A percentile compares a stretch with the other conserved stretches of the same genome.
Evolutionary conservation across 306 rosid species (phyloP).

Genomic region (Biancaea sappan): DNA sequence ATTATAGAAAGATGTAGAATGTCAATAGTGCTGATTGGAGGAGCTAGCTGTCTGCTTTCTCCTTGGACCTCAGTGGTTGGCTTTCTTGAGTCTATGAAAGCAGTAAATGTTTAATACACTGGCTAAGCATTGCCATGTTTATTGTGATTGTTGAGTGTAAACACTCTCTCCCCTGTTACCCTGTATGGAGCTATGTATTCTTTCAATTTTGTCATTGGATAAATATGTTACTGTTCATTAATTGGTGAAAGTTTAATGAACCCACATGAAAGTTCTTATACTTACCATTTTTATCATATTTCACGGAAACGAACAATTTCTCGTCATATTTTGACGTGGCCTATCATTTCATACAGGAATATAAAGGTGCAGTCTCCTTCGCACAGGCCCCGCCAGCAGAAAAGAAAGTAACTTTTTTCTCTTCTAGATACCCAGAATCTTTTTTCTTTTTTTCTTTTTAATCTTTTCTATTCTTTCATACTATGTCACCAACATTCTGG

Average conservation of each 20-base stretch:
- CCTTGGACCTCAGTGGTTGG: too few relatives aligned
- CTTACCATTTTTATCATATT: background rate
- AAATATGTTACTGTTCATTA: background rate
- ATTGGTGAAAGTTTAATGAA: background rate
- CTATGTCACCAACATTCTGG: conserved; percentile 1
- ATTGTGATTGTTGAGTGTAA: background rate
- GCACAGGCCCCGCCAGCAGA: conserved; percentile 5
- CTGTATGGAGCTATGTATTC: background rate
- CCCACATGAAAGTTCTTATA: background rate
- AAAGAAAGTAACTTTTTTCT: conserved; percentile 2
- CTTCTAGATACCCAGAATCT: background rate
- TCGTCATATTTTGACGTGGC: background rate
- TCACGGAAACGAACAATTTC: background rate
- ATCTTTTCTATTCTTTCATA: too few relatives aligned
- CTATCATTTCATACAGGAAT: background rate
- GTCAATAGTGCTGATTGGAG: background rate
- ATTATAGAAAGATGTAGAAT: background rate
- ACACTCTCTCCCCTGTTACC: too few relatives aligned
- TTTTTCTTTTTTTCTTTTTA: background rate
- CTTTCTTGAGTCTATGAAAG: background rate
- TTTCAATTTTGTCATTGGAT: background rate
- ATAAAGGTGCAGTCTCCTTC: conserved; percentile 4
- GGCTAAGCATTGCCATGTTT: background rate
- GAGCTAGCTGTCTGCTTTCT: background rate
- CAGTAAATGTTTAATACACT: background rate